phyloP scores from a whole-genome alignment of 2,329 filamentous ascomycete genomes.

The Eurotiales sp. region DNA sequence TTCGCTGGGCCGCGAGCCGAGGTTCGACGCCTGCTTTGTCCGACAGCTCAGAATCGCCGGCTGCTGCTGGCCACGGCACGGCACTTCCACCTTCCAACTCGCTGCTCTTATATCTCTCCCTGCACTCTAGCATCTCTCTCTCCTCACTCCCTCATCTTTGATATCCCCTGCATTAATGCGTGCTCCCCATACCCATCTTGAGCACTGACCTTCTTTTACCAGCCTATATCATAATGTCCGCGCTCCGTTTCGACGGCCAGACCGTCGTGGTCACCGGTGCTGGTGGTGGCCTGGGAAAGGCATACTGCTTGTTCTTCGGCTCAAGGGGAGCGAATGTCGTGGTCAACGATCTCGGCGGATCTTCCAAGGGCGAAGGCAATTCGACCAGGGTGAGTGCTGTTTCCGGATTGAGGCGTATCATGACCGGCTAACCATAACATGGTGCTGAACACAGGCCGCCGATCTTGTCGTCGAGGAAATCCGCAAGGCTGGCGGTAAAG shows the following conservation, averaged over 20 bases:
- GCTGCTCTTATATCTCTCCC: too few species aligned
- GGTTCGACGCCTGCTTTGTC: conserved; percentile 1
- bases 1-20: conserved; percentile 8
- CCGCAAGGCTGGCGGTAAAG: conserved; percentile 84
- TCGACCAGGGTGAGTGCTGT: conserved; percentile 71
- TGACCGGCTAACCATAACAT: too few species aligned
- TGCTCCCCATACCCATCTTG: background rate
- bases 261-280: conserved; percentile 85
- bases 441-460: conserved; percentile 51
- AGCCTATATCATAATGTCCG: conserved; percentile 51
- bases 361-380: conserved; percentile 87
- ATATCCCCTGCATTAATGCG: background rate
- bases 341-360: conserved; percentile 91
- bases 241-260: conserved; percentile 81
- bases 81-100: too few species aligned
- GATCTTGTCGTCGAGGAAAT: conserved; percentile 49
- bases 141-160: background rate
- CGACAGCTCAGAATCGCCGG: background rate
- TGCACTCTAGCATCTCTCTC: background rate
- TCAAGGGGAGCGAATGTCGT: conserved; percentile 90
- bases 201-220: background rate
- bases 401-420: background rate
- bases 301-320: conserved; percentile 84
- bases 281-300: conserved; percentile 75
- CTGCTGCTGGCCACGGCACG: too few species aligned